Evolutionary conservation across 1,284 basidiomycete species (phyloP), one percentile per base, ranked within the genome.

Genomic region (Boletus semigastroideus): DNA sequence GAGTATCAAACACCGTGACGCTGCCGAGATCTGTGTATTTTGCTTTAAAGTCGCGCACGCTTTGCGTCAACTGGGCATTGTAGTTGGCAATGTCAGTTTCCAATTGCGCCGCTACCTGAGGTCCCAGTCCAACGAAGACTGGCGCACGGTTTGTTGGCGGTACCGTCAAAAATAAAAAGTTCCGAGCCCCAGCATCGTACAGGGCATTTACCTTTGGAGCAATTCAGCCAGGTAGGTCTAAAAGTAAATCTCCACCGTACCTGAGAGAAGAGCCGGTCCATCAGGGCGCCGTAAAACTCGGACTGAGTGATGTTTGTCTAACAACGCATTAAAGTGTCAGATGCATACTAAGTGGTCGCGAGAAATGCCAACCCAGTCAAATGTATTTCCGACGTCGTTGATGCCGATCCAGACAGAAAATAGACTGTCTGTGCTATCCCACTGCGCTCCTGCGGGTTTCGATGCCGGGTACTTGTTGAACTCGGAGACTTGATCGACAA

Each of bases 361-460:
- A 37, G 42, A 57, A 72, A 45, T 5, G 46, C 49, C 6, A 53
- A 82, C 81, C 79, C 80, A 84, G 45, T 62, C 60, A 49, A 70
- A 77, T 2, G 82, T 79, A 57, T 77, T 78, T 34, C 79, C 80
- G 42, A 84, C 75, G 56, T 83, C 83, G 51, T 84, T 84, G 51
- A 86, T 86, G 6, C 83, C 84, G 25, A 86, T 83, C 80, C 82
- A 86, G 48, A 84, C 61, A 4, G 79, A 78, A 61, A 85, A 85
- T 2, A 85, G 68, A 28, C 80, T 76, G 60, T 84, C 77, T 2
- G 74, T 69, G 56, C 78, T 76, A 39, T 72, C 62, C 83, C 83
- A 86, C 36, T 71, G 56, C 1, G 79, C 82, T 16, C 74, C 78
- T 10, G 59, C 53, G 2, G 82, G 83, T 53, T 77, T 79, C 1